Evolutionary conservation across 2,329 filamentous ascomycete species (phyloP), one percentile per base, ranked within the genome.

Genomic region (Nemania sp.): DNA sequence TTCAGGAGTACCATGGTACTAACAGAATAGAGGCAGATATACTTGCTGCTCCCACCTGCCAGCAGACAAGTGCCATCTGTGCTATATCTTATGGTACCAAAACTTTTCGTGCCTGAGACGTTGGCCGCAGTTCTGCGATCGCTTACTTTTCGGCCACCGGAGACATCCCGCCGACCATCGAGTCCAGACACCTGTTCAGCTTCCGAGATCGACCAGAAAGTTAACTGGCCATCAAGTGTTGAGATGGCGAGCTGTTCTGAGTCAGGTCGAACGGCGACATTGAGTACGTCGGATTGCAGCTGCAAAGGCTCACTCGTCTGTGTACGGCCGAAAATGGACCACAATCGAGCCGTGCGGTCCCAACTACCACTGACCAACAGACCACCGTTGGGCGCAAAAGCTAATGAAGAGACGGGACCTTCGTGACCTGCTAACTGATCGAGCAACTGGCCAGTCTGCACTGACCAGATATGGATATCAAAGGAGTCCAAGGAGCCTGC

Each of bases 381-480:
- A 60, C 87, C 85, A 34, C 93, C 94, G 71, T 96, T 92, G 0
- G 93, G 91, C 1, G 94, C 88, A 72, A 99, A 99, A 2, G 92
- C 87, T 25, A 99, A 79, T 2, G 91, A 88, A 5, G 92, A 95
- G 1, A 99, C 90, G 0, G 95, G 95, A 0, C 94, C 95, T 77
- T 99, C 94, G 68, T 99, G 95, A 1, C 95, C 96, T 6, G 93
- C 85, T 21, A 99, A 81, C 67, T 90, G 90, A 73, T 99, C 95
- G 5, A 99, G 86, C 17, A 99, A 81, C 75, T 99, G 95, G 2
- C 95, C 95, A 0, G 94, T 99, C 73, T 99, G 95, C 3, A 99
- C 96, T 5, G 92, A 97, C 95, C 95, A 99, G 64, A 99, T 90
- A 76, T 99, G 93, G 53, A 99, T 91, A 72, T 98, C 94, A 67